Evolutionary conservation across 108 stramenopile species (phyloP).

Genomic region (Schizochytrium sp.): DNA sequence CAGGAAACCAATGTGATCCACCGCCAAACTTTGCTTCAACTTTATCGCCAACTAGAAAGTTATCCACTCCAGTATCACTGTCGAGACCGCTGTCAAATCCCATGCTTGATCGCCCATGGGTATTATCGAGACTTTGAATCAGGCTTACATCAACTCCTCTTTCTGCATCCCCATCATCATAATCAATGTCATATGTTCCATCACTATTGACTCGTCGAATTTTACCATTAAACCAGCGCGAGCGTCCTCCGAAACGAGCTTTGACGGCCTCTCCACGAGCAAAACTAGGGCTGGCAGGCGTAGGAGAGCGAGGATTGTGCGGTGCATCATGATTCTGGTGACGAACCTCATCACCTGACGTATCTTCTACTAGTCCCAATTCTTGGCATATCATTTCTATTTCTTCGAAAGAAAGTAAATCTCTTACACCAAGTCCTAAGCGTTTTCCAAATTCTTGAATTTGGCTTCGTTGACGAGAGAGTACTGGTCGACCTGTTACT

Average conservation of each 20-base stretch:
- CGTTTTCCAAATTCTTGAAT: background rate
- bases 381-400: background rate
- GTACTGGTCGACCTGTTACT: background rate
- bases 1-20: background rate
- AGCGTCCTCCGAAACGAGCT: background rate
- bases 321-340: background rate
- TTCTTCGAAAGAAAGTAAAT: background rate
- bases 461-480: background rate
- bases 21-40: background rate
- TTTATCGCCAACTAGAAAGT: background rate
- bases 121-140: conserved; percentile 10
- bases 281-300: background rate
- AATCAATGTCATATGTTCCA: conserved; percentile 22
- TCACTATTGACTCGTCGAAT: background rate
- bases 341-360: background rate
- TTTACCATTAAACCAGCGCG: background rate
- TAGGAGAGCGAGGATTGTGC: too few relatives aligned
- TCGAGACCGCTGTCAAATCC: background rate
- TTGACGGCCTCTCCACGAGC: background rate
- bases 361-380: background rate
- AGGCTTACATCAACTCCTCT: background rate
- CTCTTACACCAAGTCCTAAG: background rate
- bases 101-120: background rate
- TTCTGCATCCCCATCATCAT: conserved; percentile 36
- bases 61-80: background rate